A percentile compares a stretch with the other conserved stretches of the same genome.
Conservation (phyloP, 1,284 basidiomycete species). For the Phaffia rhodozyma region DNA sequence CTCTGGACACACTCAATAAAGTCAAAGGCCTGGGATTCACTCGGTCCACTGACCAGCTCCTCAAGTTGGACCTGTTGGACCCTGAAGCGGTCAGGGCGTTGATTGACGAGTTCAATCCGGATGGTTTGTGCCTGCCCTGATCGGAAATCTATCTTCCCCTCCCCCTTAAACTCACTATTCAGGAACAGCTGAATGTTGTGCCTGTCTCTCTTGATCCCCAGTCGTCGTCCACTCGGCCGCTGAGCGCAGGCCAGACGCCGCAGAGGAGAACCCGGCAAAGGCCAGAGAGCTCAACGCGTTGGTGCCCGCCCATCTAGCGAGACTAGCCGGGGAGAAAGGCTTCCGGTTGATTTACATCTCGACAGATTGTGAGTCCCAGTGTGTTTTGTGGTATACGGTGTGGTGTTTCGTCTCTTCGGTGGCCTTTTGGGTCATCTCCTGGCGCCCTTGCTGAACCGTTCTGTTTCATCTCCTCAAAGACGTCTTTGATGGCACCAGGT, state of each 20-base stretch:
- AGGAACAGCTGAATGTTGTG: background rate
- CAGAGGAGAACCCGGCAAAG: conserved; percentile 35
- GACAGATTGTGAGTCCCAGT: conserved; percentile 36
- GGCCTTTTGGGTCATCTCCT: too few relatives aligned
- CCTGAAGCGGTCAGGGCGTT: conserved; percentile 32
- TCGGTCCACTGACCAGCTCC: conserved; percentile 31
- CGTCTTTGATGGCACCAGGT: conserved; percentile 15
- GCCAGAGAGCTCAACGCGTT: conserved; percentile 39
- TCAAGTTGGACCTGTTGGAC: conserved; percentile 39
- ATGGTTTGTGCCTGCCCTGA: conserved; percentile 24
- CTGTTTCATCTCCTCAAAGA: conserved; percentile 3
- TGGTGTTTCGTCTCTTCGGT: background rate
- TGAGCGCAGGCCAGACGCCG: conserved; percentile 33
- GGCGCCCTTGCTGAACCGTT: too few relatives aligned
- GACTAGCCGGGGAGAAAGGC: conserved; percentile 25
- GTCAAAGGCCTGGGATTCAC: conserved; percentile 37
- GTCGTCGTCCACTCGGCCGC: conserved; percentile 42
- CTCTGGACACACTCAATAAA: background rate
- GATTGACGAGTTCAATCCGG: conserved; percentile 31
- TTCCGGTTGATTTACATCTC: conserved; percentile 41
- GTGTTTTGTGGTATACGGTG: conserved; percentile 24
- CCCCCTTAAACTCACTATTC: too few relatives aligned
- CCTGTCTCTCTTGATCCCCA: conserved; percentile 7
- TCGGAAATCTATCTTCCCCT: too few relatives aligned
- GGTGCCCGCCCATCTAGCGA: conserved; percentile 35